Base-by-base conservation (phyloP, 1,139 yeast species). In the Petasospora rhodanensis region DNA sequence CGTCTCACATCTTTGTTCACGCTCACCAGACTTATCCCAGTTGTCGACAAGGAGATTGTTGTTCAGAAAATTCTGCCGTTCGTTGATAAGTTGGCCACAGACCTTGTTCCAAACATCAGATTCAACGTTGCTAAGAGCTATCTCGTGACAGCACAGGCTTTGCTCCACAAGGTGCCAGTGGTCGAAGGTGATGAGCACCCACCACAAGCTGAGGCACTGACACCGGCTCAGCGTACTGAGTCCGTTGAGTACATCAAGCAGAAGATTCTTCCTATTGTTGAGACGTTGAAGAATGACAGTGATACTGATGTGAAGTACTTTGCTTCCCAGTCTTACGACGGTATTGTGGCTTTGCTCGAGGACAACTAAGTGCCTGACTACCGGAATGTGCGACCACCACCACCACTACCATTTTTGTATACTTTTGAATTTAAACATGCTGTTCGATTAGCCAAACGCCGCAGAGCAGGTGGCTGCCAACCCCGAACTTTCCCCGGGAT, bases 61-160 rank as follows among this genome's bases (percentile, higher is more conserved):
- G 66, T 74, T 33, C 70, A 70, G 30, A 78, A 80, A 46, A 74
- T 89, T 29, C 65, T 87, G 49, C 96, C 96, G 15, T 89, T 86
- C 54, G 68, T 91, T 44, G 70, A 76, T 47, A 77, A 76, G 34
- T 68, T 89, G 47, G 68, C 79, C 30, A 68, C 68, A 33, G 98
- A 91, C 61, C 72, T 78, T 5, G 96, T 91, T 37, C 96, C 99
- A 49, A 91, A 91, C 59, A 89, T 91, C 47, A 73, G 96, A 56
- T 91, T 91, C 66, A 91, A 89, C 58, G 89, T 85, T 44, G 97
- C 98, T 17, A 87, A 85, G 59, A 76, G 95, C 19, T 79, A 82
- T 54, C 69, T 76, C 28, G 67, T 70, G 14, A 64, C 84, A 32
- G 78, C 73, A 25, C 71, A 74, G 55, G 68, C 73, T 22, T 68